Percentiles rank a stretch among this genome's conserved stretches.
phyloP scores from a whole-genome alignment of 495 filamentous ascomycete species.

The Saxispiralis lemnorum region DNA sequence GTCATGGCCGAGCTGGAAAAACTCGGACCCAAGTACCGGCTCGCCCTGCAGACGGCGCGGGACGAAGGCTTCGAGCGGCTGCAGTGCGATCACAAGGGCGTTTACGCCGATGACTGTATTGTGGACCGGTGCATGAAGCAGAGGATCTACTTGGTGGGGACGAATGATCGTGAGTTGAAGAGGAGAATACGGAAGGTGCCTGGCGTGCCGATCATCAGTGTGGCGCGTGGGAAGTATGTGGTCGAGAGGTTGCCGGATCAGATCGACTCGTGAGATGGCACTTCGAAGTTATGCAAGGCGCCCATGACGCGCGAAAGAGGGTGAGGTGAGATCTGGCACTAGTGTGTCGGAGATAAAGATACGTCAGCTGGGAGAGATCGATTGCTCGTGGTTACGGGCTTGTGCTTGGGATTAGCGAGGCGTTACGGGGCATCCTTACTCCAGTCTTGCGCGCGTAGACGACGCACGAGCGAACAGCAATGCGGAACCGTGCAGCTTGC shows the following conservation, averaged over 20 bases:
- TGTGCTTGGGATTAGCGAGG: not conserved
- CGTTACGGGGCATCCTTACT: not conserved
- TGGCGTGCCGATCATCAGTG: slow-evolving; percentile 51
- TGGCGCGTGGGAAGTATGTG: slow-evolving; percentile 70
- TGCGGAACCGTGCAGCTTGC: no score
- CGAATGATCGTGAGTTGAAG: slow-evolving; percentile 73
- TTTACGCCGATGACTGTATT: slow-evolving; percentile 90
- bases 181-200: slow-evolving; percentile 67
- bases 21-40: slow-evolving; percentile 71
- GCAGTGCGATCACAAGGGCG: slow-evolving; percentile 73
- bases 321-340: no score
- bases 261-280: not conserved
- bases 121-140: slow-evolving; percentile 70
- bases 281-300: no score
- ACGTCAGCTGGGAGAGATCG: no score
- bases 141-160: slow-evolving; percentile 73
- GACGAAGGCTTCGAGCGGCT: slow-evolving; percentile 78
- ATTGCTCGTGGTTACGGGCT: no score
- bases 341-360: no score
- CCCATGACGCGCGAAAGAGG: no score
- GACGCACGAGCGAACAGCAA: no score
- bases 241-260: slow-evolving; percentile 46
- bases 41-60: slow-evolving; percentile 77
- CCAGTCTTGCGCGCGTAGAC: no score
- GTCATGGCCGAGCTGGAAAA: slow-evolving; percentile 78